Percentiles rank a stretch among this genome's conserved stretches.
Evolutionary conservation across 2,329 filamentous ascomycete species (phyloP).

Genomic region (Aspergillus quadricinctus): DNA sequence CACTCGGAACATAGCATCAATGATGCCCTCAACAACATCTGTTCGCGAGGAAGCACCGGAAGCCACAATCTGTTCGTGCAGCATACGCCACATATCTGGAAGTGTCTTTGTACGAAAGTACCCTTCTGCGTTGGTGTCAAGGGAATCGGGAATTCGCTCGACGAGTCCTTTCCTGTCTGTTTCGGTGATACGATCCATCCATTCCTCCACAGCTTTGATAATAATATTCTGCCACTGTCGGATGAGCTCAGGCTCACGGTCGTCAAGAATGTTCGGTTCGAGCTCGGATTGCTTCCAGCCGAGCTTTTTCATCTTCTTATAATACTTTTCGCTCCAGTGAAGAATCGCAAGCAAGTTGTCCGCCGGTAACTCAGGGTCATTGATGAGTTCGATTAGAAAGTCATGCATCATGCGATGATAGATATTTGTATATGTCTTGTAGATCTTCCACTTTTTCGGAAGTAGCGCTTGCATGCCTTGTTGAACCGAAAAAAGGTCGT

Average conservation of each 20-base stretch:
- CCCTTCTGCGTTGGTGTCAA: constrained; percentile 83
- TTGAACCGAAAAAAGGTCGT: constrained; percentile 92
- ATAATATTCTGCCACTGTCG: constrained; percentile 93
- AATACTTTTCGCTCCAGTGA: constrained; percentile 94
- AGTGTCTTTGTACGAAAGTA: constrained; percentile 89
- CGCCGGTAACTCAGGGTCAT: constrained; percentile 78
- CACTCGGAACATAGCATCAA: constrained; percentile 91
- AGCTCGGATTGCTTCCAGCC: constrained; percentile 75
- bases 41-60: constrained; percentile 78
- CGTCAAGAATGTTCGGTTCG: constrained; percentile 80
- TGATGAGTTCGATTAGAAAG: constrained; percentile 76
- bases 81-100: constrained; percentile 95
- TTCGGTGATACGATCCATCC: constrained; percentile 88
- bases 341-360: constrained; percentile 87
- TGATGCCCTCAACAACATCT: constrained; percentile 90
- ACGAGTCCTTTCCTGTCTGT: constrained; percentile 79
- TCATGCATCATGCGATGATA: constrained; percentile 97
- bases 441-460: constrained; percentile 95
- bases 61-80: constrained; percentile 84
- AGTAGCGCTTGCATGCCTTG: constrained; percentile 87
- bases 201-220: constrained; percentile 91
- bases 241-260: constrained; percentile 82
- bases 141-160: constrained; percentile 70
- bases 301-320: constrained; percentile 89
- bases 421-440: constrained; percentile 81